A percentile compares a stretch with the other conserved stretches of the same genome.
phyloP scores from a whole-genome alignment of 305 asterid genomes.

The Ilex paraguariensis region DNA sequence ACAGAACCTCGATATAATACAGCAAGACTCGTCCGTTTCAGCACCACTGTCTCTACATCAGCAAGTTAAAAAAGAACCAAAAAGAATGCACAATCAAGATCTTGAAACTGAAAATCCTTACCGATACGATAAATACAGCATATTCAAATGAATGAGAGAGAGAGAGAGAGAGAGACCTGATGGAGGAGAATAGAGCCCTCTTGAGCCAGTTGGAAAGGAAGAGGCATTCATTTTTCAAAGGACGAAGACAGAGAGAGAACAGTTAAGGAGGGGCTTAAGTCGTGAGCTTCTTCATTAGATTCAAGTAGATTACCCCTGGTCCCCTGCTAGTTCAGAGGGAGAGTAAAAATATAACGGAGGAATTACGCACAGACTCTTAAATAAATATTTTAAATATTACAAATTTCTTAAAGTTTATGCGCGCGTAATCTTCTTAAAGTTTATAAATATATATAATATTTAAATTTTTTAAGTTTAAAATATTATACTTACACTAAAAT shows the following conservation, averaged over 20 bases:
- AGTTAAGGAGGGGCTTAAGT: background rate
- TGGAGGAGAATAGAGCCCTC: constrained; percentile 23
- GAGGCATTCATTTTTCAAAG: constrained; percentile 46
- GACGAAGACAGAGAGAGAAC: background rate
- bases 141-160: background rate
- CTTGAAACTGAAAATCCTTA: background rate
- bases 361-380: too few relatives aligned
- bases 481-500: too few relatives aligned
- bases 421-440: too few relatives aligned
- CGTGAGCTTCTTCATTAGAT: background rate
- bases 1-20: constrained; percentile 27
- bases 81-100: background rate
- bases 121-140: background rate
- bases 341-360: too few relatives aligned
- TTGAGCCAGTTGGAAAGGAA: constrained; percentile 33
- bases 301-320: too few relatives aligned
- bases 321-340: too few relatives aligned
- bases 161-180: constrained; percentile 43
- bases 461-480: too few relatives aligned
- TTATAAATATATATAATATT: too few relatives aligned
- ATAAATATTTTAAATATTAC: too few relatives aligned
- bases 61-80: too few relatives aligned
- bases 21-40: constrained; percentile 22
- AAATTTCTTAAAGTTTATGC: too few relatives aligned
- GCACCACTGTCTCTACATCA: constrained; percentile 37